Base-by-base conservation (phyloP, 164 flowering plant species). In the Berberis thunbergii region DNA sequence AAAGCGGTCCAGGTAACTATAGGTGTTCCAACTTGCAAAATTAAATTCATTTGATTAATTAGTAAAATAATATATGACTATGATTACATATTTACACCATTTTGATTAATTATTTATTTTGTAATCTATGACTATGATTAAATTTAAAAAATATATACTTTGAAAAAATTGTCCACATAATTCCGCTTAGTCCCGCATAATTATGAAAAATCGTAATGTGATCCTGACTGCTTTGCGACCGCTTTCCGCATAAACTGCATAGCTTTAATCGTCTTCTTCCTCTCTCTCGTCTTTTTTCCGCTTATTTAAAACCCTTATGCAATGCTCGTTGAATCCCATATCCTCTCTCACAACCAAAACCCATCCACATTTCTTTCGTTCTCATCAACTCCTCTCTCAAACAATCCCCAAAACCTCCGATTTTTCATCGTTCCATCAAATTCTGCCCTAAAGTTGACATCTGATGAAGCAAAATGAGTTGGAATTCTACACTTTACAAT, bases 281-380 rank as follows among this genome's bases (percentile, higher is more conserved):
- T 55, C 72, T 46, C 38, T 46, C 62, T 54, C 65, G n/a, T 59
- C 61, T 7, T 40, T 69, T 66, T 64, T 67, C 69, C 66, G 54
- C 71, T 70, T 53, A 49, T 65, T 59, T 63, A 43, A 52, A 56
- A 50, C 54, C 45, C 39, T 1, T 2, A 4, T 4, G 10, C 68
- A 63, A 75, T 80, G 84, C 67, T 74, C 42, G 53, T 76, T 42
- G 80, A 67, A 38, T 48, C 83, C 48, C 76, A 63, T 1, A 45
- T 67, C 45, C 72, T 75, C 69, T 59, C 75, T 54, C 73, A 57
- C 45, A 64, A 52, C 45, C 66, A 68, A 11, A 65, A 41, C 39
- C 63, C 61, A 60, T 44, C 67, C 61, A 63, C 65, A 43, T 41
- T 60, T 41, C 59, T 8, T 54, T 58, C 50, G 49, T 45, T 41